Base-by-base conservation (phyloP, 1,284 basidiomycete genomes). In the Amylostereum areolatum region DNA sequence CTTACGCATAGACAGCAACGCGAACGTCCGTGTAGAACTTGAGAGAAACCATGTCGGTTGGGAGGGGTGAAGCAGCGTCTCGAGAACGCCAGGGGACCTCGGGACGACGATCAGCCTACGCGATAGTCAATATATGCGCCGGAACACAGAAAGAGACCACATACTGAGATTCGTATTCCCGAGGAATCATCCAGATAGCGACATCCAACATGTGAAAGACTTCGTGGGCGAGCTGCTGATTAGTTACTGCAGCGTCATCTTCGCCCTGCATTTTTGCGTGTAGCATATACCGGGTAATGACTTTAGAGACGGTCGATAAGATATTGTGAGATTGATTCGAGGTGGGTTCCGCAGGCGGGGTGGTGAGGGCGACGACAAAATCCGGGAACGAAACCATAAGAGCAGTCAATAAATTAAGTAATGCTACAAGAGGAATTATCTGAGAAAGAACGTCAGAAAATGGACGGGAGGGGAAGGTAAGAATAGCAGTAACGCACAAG, bases 1-100 rank as follows among this genome's bases (percentile, higher is more conserved):
- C 80, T 47, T 60, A 85, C 84, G 73, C 43, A 75, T 75, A 28
- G 80, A 77, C 41, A 86, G 61, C 50, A 81, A 63, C 2, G 74
- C 60, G n/a, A 89, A 61, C 10, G 80, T 55, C 5, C 74, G 72
- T 28, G 70, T 64, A 31, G 71, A 68, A 25, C 68, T 66, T 41
- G 67, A 60, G 4, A 85, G 63, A 27, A 85, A 62, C 68, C 72
- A 74, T 2, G 59, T 56, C 2, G 82, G 75, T 47, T 81, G 81
- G 28, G 65, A 62, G 4, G 66, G 56, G 50, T 77, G 66, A 11
- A 86, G 62, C 25, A 89, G 62, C n/a, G 62, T 67, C 45, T 70
- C 59, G 46, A 83, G 55, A 37, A 77, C 64, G 30, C 71, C 65
- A 12, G 67, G 62, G 44, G 70, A 65, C 10, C 60, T 63, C 5